Evolutionary conservation across 345 rosid species (phyloP).

Genomic region (Eucalyptus fibrosa): DNA sequence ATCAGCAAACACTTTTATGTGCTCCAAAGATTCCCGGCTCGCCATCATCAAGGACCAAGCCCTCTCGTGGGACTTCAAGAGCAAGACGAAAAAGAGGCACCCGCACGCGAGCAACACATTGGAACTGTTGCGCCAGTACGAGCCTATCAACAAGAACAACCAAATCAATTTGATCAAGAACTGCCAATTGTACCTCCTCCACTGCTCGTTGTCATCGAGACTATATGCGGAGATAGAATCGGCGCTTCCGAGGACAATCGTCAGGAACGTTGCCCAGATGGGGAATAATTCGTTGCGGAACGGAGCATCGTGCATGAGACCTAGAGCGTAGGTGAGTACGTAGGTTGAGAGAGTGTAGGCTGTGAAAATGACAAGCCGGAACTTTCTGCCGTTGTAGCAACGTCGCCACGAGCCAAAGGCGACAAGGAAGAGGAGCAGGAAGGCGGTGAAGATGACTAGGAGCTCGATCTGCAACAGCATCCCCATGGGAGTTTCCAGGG

Average conservation of each 20-base stretch:
- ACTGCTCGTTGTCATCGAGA: background rate
- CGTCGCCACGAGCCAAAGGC: background rate
- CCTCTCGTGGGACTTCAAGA: background rate
- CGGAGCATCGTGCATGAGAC: background rate
- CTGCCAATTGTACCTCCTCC: background rate
- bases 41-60: background rate
- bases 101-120: too few relatives aligned
- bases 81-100: too few relatives aligned
- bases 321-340: background rate
- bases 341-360: background rate
- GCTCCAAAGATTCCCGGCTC: background rate
- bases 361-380: background rate
- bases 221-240: background rate
- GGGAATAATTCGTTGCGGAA: background rate
- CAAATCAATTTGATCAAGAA: background rate
- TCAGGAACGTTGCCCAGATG: background rate
- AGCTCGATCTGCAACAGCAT: background rate
- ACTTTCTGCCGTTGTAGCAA: fast-evolving
- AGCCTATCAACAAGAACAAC: fast-evolving
- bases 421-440: background rate
- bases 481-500: background rate
- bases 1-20: background rate
- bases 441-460: background rate
- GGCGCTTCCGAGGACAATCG: background rate
- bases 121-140: fast-evolving